These are phyloP conservation scores for Exophiala spinifera DNA, from an alignment of 2,329 filamentous ascomycete species.

Conservation along the genomic window DNA sequence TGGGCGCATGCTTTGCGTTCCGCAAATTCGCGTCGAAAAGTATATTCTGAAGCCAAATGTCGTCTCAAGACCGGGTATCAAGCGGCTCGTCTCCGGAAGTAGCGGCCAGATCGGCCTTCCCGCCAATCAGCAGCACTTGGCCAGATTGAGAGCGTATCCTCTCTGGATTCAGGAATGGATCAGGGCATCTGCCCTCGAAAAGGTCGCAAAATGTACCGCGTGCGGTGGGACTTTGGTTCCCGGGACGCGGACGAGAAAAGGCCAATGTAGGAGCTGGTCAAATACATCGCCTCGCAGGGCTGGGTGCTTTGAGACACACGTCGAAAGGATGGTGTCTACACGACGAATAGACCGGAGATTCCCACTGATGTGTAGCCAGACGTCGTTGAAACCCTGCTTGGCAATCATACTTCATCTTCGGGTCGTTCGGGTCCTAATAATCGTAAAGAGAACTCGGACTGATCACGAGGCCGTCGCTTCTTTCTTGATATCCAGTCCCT, in stretches of 20 bases:
- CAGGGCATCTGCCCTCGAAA: not conserved
- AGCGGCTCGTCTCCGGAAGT: slow-evolving; percentile 38
- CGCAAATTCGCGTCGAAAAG: slow-evolving; percentile 58
- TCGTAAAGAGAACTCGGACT: slow-evolving; percentile 11
- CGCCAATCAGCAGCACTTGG: not conserved
- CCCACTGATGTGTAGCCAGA: too few relatives aligned
- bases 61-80: slow-evolving; percentile 61
- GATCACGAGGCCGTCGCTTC: not conserved
- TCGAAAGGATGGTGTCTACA: too few relatives aligned
- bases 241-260: too few relatives aligned
- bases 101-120: slow-evolving; percentile 15
- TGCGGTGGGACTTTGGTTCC: too few relatives aligned
- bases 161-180: slow-evolving; percentile 7
- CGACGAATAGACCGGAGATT: too few relatives aligned
- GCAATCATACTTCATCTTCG: slow-evolving; percentile 6
- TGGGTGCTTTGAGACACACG: too few relatives aligned
- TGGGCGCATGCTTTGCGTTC: slow-evolving; percentile 57
- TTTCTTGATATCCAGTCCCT: slow-evolving; percentile 3
- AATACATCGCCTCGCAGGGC: too few relatives aligned
- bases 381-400: not conserved
- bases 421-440: slow-evolving; percentile 12
- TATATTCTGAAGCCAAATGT: slow-evolving; percentile 33
- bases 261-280: too few relatives aligned
- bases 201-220: not conserved
- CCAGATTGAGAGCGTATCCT: not conserved